phyloP scores from a whole-genome alignment of 2,329 filamentous ascomycete genomes.

The Aspergillus eucalypticola region DNA sequence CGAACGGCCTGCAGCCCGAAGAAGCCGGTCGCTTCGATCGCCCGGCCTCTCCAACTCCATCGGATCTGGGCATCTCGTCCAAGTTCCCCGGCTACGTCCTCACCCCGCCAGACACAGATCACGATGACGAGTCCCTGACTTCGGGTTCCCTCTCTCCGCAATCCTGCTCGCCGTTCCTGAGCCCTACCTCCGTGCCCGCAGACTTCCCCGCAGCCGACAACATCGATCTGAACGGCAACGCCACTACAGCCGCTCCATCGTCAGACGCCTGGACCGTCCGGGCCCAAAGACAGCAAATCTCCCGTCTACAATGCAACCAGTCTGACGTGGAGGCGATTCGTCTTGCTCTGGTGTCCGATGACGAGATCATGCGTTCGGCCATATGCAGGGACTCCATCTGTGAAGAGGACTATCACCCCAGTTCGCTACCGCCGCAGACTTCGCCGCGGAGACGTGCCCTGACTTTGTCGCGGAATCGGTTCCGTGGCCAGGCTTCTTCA shows the following conservation, averaged over 20 bases:
- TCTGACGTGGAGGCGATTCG: constrained; percentile 40
- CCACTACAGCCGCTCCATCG: too few species aligned
- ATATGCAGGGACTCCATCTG: constrained; percentile 10
- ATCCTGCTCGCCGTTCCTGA: constrained; percentile 30
- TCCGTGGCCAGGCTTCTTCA: constrained; percentile 24
- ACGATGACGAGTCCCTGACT: constrained; percentile 52
- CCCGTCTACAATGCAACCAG: constrained; percentile 42
- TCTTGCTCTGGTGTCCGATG: constrained; percentile 34
- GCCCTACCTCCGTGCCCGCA: constrained; percentile 31
- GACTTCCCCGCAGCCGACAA: constrained; percentile 19
- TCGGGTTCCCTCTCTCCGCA: constrained; percentile 63
- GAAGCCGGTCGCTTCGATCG: constrained; percentile 9
- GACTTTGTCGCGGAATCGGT: constrained; percentile 32
- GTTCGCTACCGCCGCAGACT: constrained; percentile 37
- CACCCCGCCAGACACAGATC: constrained; percentile 41
- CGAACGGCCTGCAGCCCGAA: constrained; percentile 20
- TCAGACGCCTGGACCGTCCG: constrained; percentile 31
- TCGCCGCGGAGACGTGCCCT: constrained; percentile 35
- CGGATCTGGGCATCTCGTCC: constrained; percentile 12
- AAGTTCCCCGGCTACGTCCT: constrained; percentile 32
- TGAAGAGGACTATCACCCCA: constrained; percentile 40
- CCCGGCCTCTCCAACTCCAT: constrained; percentile 23
- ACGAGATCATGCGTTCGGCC: constrained; percentile 20
- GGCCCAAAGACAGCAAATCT: constrained; percentile 42
- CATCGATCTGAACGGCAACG: background rate